Base-by-base conservation (phyloP, 2,329 filamentous ascomycete genomes). In the Simplicillium aogashimaense region DNA sequence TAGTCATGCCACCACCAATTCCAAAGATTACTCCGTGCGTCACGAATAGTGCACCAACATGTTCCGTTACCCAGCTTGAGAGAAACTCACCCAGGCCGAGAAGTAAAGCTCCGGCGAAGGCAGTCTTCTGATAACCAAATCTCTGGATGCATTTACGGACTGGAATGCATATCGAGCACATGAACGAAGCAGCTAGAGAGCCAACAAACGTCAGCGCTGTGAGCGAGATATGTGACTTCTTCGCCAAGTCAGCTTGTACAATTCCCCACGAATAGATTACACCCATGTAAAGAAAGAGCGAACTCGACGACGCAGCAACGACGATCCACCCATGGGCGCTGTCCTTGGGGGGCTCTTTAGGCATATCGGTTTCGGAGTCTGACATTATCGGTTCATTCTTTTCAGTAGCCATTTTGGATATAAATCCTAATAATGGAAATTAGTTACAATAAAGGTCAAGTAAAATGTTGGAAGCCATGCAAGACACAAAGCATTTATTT, bases 241-340 rank as follows among this genome's bases (percentile, higher is more conserved):
- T 43, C 6, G 53, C 48, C 8, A 55, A 43, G 16, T 46, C 38
- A 12, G 50, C 48, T 20, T 56, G 53, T 41, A 53, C 33, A 16
- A 56, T 50, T 13, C 51, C 52, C 52, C 50, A 54, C 1, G 49
- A 53, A 42, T 56, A 54, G 36, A 56, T 47, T 31, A 53, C 50
- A 11, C 53, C 53, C 39, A 55, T 48, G 41, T 53, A 55, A n/a
- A 51, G 46, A 34, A 55, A 55, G 14, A 55, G 43, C 1, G 49
- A 48, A 36, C 44, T 40, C 0, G 52, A 47, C 1, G 52, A 45
- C 2, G 54, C 54, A 7, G 45, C 37, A 3, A 53, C 54, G 13
- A 54, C 48, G 8, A 54, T 28, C 54, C 51, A 56, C 7, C 49
- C 52, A 7, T 40, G 40, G 38, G 43, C 47, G 7, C 43, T 35